Evolutionary conservation across 2,329 filamentous ascomycete species (phyloP).

Genomic region (Trichoderma citrinoviride): DNA sequence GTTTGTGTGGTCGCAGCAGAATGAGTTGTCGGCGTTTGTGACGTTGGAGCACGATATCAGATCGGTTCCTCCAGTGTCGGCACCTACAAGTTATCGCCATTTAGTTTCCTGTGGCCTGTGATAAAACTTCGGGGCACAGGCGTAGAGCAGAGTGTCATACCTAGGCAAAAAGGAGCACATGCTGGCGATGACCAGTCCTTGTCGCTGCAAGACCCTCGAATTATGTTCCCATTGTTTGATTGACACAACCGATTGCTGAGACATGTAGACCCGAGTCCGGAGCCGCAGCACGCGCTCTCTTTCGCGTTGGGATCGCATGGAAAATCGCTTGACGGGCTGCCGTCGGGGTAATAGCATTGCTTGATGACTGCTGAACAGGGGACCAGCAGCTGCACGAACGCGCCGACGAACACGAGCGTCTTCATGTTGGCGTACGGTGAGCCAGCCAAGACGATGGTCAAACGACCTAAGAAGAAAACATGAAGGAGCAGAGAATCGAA

Average conservation of each 20-base stretch:
- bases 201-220: conserved; percentile 1
- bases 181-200: background rate
- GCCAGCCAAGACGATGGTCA: background rate
- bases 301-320: conserved; percentile 1
- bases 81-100: background rate
- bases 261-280: background rate
- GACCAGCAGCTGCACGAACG: background rate
- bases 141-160: background rate
- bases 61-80: conserved; percentile 1
- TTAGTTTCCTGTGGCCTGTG: too few species aligned
- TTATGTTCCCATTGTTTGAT: background rate
- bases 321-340: background rate
- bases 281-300: background rate
- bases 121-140: too few species aligned
- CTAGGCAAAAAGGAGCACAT: background rate
- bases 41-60: conserved; percentile 8
- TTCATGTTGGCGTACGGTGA: background rate
- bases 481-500: background rate
- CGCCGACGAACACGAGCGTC: background rate
- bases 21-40: background rate
- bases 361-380: background rate
- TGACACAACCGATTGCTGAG: background rate
- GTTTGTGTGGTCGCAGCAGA: conserved; percentile 1
- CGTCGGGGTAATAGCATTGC: background rate
- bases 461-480: background rate